These are phyloP conservation scores for Globisporangium orthogonon DNA, from an alignment of 352 stramenopile species.

Conservation along the genomic window DNA sequence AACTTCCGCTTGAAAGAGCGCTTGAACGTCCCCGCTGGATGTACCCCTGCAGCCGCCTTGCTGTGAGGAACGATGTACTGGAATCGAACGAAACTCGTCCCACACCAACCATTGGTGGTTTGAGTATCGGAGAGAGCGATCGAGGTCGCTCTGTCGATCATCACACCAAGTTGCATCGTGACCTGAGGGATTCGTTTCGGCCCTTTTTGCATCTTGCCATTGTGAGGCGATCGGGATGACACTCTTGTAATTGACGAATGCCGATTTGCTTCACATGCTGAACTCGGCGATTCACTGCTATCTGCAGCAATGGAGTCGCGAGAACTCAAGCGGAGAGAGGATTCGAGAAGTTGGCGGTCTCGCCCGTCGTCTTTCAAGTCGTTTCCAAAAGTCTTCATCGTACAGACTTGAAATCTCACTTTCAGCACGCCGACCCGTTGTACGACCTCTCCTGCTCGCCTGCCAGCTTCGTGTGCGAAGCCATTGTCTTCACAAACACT, in stretches of 20 bases:
- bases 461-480: neutral
- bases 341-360: neutral
- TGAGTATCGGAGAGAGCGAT: neutral
- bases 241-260: too few relatives aligned
- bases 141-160: slow-evolving; percentile 6
- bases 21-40: slow-evolving; percentile 11
- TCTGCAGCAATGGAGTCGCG: neutral
- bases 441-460: slow-evolving; percentile 1
- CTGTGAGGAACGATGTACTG: slow-evolving; percentile 9
- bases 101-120: neutral
- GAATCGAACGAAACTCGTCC: slow-evolving; percentile 3
- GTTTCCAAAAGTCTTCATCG: neutral
- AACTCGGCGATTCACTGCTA: neutral
- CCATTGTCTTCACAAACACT: neutral
- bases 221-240: neutral
- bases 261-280: neutral
- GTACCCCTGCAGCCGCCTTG: neutral
- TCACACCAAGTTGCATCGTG: slow-evolving; percentile 10
- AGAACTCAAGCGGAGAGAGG: neutral
- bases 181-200: neutral
- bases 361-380: neutral
- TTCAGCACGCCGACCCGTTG: slow-evolving; percentile 17
- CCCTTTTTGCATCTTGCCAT: neutral
- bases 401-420: slow-evolving; percentile 18
- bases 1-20: slow-evolving; percentile 26